A percentile compares a stretch with the other conserved stretches of the same genome.
Evolutionary conservation across 768 basidiomycete species (phyloP).

Genomic region (Hydnum rufescens): DNA sequence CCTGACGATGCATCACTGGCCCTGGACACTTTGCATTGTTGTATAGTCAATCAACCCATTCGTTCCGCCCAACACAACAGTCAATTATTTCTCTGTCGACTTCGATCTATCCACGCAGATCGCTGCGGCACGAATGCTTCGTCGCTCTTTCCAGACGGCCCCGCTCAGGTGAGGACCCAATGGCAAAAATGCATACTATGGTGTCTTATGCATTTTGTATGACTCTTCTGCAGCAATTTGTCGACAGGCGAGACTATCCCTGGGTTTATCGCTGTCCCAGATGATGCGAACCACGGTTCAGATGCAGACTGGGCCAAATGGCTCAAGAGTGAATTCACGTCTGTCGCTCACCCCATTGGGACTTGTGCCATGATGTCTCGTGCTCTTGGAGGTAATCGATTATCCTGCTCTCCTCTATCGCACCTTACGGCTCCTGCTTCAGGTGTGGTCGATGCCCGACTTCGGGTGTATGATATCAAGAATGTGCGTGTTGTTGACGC

Average conservation of each 20-base stretch:
- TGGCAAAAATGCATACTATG: too few relatives aligned
- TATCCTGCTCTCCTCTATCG: neutral
- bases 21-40: neutral
- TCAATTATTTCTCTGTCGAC: slow-evolving; percentile 31
- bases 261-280: slow-evolving; percentile 24
- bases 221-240: slow-evolving; percentile 15
- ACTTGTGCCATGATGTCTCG: slow-evolving; percentile 22
- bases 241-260: slow-evolving; percentile 26
- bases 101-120: slow-evolving; percentile 32
- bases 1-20: too few relatives aligned
- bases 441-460: slow-evolving; percentile 36
- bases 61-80: slow-evolving; percentile 26
- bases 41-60: slow-evolving; percentile 32
- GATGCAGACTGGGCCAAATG: slow-evolving; percentile 29
- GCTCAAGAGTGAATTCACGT: slow-evolving; percentile 24
- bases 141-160: slow-evolving; percentile 23
- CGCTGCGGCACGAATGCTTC: slow-evolving; percentile 26
- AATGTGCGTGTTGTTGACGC: slow-evolving; percentile 40
- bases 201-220: neutral
- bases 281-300: slow-evolving; percentile 24
- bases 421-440: neutral
- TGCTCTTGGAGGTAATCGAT: slow-evolving; percentile 17
- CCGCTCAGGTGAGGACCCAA: slow-evolving; percentile 30
- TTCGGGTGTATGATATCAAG: slow-evolving; percentile 36
- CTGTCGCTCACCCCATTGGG: slow-evolving; percentile 31